Base-by-base conservation (phyloP, 495 filamentous ascomycete species). In the Penicillium lagena region DNA sequence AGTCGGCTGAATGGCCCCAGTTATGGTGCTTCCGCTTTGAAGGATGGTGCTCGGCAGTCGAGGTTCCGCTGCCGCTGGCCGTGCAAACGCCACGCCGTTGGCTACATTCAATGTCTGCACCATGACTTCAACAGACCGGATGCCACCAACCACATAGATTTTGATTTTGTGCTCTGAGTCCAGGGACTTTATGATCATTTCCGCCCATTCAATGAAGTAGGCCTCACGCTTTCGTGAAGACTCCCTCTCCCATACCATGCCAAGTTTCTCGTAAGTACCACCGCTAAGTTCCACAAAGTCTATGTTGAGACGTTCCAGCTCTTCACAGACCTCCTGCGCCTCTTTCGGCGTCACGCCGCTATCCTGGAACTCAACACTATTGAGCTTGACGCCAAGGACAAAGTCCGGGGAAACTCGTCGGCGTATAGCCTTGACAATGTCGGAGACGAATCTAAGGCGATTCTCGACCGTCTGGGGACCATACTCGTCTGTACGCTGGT, bases 121-220 rank as follows among this genome's bases (percentile, higher is more conserved):
- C 81, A 86, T 83, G 3, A 66, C 82, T n/a, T 67, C 66, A 1
- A 70, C 78, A 1, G 80, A 76, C 50, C 72, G 66, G 46, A 86
- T 68, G 3, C 82, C 81, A 12, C 82, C 82, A 4, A 82, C 85
- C 41, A 85, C 63, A 46, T 78, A 83, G 1, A 64, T 64, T 52
- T 72, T 78, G 10, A 77, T 78, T 53, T 76, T 68, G 15, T 47
- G 68, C n/a, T n/a, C n/a, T n/a, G n/a, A n/a, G n/a, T n/a, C n/a
- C 22, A 81, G 63, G 10, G 63, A 64, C n/a, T 75, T 77, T 8
- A 71, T 66, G 37, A 84, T 83, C 35, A 64, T 45, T 33, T 83
- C 74, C 4, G 81, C 82, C 46, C 83, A 84, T 12, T 84, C 78
- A 37, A 85, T 58, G 64, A 85, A 85, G 63, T 82, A 83, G 10